Evolutionary conservation across 2,329 filamentous ascomycete species (phyloP).

Genomic region (Dendryphion nanum): DNA sequence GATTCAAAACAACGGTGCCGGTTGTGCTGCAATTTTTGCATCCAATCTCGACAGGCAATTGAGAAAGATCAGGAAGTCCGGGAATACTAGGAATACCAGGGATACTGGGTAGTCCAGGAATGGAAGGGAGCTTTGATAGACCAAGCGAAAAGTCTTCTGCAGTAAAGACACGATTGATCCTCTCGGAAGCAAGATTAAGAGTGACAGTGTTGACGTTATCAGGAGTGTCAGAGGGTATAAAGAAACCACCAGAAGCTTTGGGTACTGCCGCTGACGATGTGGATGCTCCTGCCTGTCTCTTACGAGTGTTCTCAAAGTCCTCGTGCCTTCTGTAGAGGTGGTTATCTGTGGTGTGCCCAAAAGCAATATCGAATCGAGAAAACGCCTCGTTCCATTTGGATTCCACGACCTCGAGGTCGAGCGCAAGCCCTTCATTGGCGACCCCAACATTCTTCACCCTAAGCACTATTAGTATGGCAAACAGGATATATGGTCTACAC

Average conservation of each 20-base stretch:
- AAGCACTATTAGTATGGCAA: neutral
- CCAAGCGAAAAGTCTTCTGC: constrained; percentile 15
- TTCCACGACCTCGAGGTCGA: constrained; percentile 25
- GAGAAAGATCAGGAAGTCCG: constrained; percentile 11
- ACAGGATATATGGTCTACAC: neutral
- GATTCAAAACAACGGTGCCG: constrained; percentile 30
- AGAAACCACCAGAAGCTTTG: constrained; percentile 3
- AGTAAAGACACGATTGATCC: constrained; percentile 24
- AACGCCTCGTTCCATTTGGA: constrained; percentile 30
- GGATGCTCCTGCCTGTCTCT: constrained; percentile 5
- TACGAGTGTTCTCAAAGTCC: constrained; percentile 20
- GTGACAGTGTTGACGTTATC: constrained; percentile 16
- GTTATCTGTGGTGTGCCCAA: constrained; percentile 30
- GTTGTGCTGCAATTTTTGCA: constrained; percentile 37
- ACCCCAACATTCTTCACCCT: constrained; percentile 23
- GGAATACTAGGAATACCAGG: constrained; percentile 12
- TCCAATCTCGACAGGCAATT: constrained; percentile 26
- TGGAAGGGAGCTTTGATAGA: constrained; percentile 8
- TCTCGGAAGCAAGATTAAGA: constrained; percentile 21
- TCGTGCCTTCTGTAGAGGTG: constrained; percentile 29
- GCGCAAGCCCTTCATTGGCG: constrained; percentile 20
- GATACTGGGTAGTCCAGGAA: constrained; percentile 18
- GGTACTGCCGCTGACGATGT: neutral
- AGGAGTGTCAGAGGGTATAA: constrained; percentile 20
- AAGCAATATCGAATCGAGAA: constrained; percentile 26